Conservation (phyloP, 1,284 basidiomycete species). For the Cryptococcus deneoformans region DNA sequence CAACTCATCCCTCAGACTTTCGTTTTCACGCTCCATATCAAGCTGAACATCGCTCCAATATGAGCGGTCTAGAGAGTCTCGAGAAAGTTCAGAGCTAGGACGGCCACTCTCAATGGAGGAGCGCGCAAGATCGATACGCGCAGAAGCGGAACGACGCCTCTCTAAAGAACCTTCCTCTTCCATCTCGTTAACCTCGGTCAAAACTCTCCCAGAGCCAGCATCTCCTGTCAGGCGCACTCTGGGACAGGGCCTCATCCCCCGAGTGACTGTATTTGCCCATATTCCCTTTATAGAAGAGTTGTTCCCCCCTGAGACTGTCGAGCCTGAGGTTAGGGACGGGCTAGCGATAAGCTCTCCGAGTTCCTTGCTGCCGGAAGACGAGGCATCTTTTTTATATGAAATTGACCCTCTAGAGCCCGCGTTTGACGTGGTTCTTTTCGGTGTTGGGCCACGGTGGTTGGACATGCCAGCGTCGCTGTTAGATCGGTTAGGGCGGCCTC, state of each 20-base stretch:
- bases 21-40: constrained; percentile 44
- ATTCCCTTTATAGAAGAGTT: too few relatives aligned
- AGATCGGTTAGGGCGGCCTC: constrained; percentile 36
- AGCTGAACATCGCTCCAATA: constrained; percentile 22
- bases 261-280: too few relatives aligned
- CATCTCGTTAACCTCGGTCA: constrained; percentile 39
- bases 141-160: not conserved
- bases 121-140: too few relatives aligned
- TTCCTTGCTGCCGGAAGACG: not conserved
- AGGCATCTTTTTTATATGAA: constrained; percentile 37
- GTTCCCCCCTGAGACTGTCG: too few relatives aligned
- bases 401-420: constrained; percentile 27
- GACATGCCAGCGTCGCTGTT: constrained; percentile 7
- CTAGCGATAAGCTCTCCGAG: not conserved
- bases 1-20: constrained; percentile 41
- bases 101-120: constrained; percentile 7
- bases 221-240: constrained; percentile 30
- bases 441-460: constrained; percentile 9
- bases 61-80: constrained; percentile 8
- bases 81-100: constrained; percentile 16
- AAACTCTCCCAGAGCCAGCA: constrained; percentile 27
- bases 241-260: constrained; percentile 24
- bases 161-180: constrained; percentile 23
- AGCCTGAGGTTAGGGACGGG: too few relatives aligned
- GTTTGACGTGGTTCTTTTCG: constrained; percentile 15